Base-by-base conservation (phyloP, 2,329 filamentous ascomycete genomes). In the Colletotrichum lupini region DNA sequence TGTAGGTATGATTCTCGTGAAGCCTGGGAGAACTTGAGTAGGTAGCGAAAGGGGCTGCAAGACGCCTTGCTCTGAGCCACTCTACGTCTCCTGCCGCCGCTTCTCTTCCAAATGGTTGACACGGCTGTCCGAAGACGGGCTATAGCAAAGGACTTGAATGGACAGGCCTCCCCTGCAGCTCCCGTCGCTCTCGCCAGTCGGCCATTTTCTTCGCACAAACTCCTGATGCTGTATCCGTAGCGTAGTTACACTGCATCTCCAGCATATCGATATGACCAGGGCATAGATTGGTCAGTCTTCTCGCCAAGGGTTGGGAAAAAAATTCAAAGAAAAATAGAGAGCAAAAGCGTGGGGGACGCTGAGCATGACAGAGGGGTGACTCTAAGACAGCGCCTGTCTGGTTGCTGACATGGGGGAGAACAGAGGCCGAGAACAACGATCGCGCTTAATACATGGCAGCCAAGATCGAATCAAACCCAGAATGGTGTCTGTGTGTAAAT, bases 141-240 rank as follows among this genome's bases (percentile, higher is more conserved):
- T 42, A 53, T 26, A 28, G 30, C 57, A 58, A n/a, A 67, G 60
- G 30, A 30, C 46, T 46, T 42, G 22, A 61, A 37, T 66, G 46
- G 63, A 55, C 57, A 30, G 16, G 46, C 42, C 32, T 30, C 60
- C 66, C 59, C 53, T 22, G n/a, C 16, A 19, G 19, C n/a, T 56
- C 28, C 62, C 55, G 30, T 71, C 32, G 42, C 30, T 67, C 30
- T 30, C 46, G 30, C 69, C 64, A 68, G 69, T 72, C 69, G 69
- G 69, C 58, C 65, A 68, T 63, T 72, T 72, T 68, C 58, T 68
- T 68, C 52, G 69, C 53, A 63, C 58, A 58, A 71, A 35, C 30
- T 62, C 58, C 58, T 72, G 52, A 63, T 65, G 53, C 24, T 46
- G 26, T 42, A 42, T 42, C 37, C 37, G 37, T 42, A 42, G 37